Base-by-base conservation (phyloP, 2,329 filamentous ascomycete genomes). In the Diaporthe citri region DNA sequence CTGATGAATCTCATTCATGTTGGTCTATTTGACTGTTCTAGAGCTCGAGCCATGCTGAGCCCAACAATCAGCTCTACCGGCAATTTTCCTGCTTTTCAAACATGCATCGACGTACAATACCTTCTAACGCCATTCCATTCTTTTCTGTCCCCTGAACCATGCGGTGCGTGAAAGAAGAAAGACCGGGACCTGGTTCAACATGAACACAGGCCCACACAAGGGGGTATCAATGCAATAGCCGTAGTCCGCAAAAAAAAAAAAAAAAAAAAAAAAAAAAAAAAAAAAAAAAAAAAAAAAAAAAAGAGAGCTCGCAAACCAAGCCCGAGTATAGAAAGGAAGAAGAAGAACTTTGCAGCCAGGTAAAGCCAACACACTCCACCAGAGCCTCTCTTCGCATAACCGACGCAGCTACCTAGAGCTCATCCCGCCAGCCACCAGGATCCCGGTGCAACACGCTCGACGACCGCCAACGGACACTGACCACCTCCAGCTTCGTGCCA, bases 271-370 rank as follows among this genome's bases (percentile, higher is more conserved):
- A 12, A 56, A 59, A 57, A 39, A 12, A 56, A 59, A 59, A 36
- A 55, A 59, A 59, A 36, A 55, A 59, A 59, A 36, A 55, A 59
- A 59, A 36, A 55, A 59, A 59, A 36, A 55, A 57, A 39, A 12
- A 56, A 59, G 8, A 8, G 36, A 7, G 36, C 22, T 12, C 55
- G 28, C 17, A 36, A 57, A 22, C 15, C 28, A 57, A 57, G 28
- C 28, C 7, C 55, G 36, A 34, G 7, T 22, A 31, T 3, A 22
- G 28, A n/a, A 59, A 39, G 31, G 31, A 3, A 10, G 12, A 59
- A n/a, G 34, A 17, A 20, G 8, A 34, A 36, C 5, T 15, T 13
- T 36, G 9, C 31, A 59, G 17, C 55, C 55, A 12, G 15, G 25
- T 20, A 4, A 57, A 8, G 25, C 17, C 8, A 56, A 28, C 52